Conservation (phyloP, 2,329 filamentous ascomycete genomes). For the Talaromyces sp. region DNA sequence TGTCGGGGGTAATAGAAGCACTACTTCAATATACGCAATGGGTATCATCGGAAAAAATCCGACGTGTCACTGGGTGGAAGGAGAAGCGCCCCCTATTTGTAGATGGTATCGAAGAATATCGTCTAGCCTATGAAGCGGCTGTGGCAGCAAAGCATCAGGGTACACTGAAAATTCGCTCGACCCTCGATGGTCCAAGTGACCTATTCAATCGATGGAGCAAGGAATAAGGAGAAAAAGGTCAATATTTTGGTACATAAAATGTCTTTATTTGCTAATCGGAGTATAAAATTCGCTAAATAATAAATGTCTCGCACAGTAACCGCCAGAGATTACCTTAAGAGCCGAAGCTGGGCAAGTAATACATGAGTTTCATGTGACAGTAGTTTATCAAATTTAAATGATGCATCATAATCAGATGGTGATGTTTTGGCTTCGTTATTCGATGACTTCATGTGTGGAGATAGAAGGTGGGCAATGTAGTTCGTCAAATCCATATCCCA, state of each 20-base stretch:
- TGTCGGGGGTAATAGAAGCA: background rate
- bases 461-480: slow-evolving; percentile 1
- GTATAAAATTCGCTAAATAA: background rate
- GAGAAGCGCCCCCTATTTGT: slow-evolving; percentile 6
- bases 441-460: background rate
- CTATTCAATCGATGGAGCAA: background rate
- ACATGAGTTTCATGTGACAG: background rate
- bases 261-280: background rate
- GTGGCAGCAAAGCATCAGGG: slow-evolving; percentile 6
- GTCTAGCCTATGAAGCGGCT: slow-evolving; percentile 8
- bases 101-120: slow-evolving; percentile 5
- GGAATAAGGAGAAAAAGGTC: background rate
- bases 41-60: slow-evolving; percentile 9
- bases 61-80: slow-evolving; percentile 6
- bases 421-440: background rate
- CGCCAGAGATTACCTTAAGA: background rate
- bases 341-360: background rate
- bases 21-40: slow-evolving; percentile 8
- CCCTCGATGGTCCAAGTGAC: background rate
- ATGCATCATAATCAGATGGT: background rate
- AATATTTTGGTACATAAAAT: background rate
- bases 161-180: background rate
- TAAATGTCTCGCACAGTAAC: background rate
- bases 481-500: slow-evolving; percentile 4
- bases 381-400: background rate